phyloP scores from a whole-genome alignment of 2,329 filamentous ascomycete species.

The Rachicladosporium sp. region DNA sequence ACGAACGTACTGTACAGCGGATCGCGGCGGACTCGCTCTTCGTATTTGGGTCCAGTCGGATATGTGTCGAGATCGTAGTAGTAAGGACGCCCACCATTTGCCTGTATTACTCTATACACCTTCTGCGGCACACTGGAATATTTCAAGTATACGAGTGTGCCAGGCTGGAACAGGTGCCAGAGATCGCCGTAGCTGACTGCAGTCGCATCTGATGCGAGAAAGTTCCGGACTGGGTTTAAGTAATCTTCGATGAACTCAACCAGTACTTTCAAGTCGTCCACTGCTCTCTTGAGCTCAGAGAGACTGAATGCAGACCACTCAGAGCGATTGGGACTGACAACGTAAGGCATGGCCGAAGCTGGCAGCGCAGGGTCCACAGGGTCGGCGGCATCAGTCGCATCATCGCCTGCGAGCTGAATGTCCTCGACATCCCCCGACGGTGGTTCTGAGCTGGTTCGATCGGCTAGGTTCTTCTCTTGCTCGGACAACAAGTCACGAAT shows the following conservation, averaged over 20 bases:
- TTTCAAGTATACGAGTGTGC: slow-evolving; percentile 1
- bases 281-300: background rate
- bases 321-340: background rate
- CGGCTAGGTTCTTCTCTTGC: background rate
- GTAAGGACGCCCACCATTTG: slow-evolving; percentile 1
- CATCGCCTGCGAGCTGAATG: background rate
- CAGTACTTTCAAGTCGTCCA: background rate
- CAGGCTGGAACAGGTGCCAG: slow-evolving; percentile 2
- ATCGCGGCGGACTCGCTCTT: no score
- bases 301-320: background rate
- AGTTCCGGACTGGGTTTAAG: background rate
- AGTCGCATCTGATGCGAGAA: no score
- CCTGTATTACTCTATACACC: background rate
- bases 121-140: background rate
- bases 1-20: background rate
- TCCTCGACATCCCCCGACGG: no score
- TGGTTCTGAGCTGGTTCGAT: no score
- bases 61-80: no score
- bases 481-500: background rate
- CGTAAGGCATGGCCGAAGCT: no score
- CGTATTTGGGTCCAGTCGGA: no score
- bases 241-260: background rate
- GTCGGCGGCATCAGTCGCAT: no score
- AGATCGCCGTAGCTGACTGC: background rate
- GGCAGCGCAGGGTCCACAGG: background rate